Evolutionary conservation across 2,329 filamentous ascomycete species (phyloP), one percentile per base, ranked within the genome.

Genomic region (Fusarium fracticaudum): DNA sequence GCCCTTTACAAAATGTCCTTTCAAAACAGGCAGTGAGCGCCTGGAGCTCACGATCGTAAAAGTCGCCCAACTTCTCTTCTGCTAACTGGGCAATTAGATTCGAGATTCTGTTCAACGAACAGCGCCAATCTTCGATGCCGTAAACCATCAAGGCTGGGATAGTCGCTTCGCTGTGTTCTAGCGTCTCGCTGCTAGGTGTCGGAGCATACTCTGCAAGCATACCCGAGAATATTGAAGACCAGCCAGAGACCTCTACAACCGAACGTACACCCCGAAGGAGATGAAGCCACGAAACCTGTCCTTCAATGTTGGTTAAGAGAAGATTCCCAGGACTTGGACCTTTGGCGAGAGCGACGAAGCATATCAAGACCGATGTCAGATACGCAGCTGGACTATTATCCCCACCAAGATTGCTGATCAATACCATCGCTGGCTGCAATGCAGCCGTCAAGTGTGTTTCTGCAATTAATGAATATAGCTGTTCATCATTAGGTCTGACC

Each of bases 171-270:
- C 3, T 13, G 0, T n/a, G 20, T 24, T 51, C 48, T n/a, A 4
- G 0, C 0, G 20, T 24, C 18, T n/a, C 31, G 31, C 1, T 3
- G 22, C 31, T 24, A 22, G 48, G 48, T 51, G 0, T 12, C 10
- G 48, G 48, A 35, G 31, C 48, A 51, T 51, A 35, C 29, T 33
- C 31, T 51, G 31, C 48, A 0, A 51, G 31, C 15, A 24, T 35
- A 24, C 48, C 48, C 4, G 48, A 51, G 22, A 51, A 51, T 33
- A 51, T 33, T 3, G 31, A 35, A 9, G 48, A 35, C 48, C 48
- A 51, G 11, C 48, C 48, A 8, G 29, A 5, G 7, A 22, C 17
- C 8, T 51, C 29, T 1, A 51, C 31, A 9, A 51, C 48, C 1
- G 14, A 31, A 4, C 48, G 29, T 7, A 51, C 48, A 4, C 48